Evolutionary conservation across 2,329 filamentous ascomycete species (phyloP), one percentile per base, ranked within the genome.

Genomic region (Penicillium hesseltinei): DNA sequence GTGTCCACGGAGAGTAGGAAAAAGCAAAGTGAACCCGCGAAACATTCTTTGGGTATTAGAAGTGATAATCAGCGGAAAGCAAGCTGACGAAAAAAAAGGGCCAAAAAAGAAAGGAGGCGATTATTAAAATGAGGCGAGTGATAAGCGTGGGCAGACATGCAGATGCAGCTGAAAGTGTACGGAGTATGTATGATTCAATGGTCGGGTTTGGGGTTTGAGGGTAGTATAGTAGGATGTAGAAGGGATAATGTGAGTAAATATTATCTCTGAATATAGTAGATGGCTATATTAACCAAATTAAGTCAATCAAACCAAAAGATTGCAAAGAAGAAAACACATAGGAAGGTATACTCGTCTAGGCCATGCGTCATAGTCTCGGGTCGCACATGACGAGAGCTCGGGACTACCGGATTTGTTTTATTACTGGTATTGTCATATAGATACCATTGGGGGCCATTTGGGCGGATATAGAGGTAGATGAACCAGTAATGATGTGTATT

Each of bases 371-470:
- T 53, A 31, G 23, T 55, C 13, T 56, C 39, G 46, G 54, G 54
- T 56, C 13, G 38, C 54, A 56, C 54, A 56, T 44, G 46, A 55
- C 53, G 31, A 51, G 53, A 46, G 21, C 49, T 52, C 54, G 54
- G 54, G 43, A 52, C 35, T 33, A 4, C 49, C 54, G 54, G 54
- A 56, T 56, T 52, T 45, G 33, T 45, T 46, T 44, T 11, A 25
- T 27, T 46, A 40, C 43, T 23, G 2, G 49, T 56, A 53, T 25
- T 31, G 49, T 56, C 13, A 56, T 46, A 4, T 9, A 0, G 6
- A 47, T 56, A 56, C 54, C 9, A 47, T 40, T 33, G 42, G 54
- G 51, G 36, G 52, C 45, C 38, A 51, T 1, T 35, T 36, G 4
- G 23, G 45, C 15, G 17, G 13, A 1, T n/a, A 50, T 15, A 2